Conservation (phyloP, 257 asterid genomes). For the Petunia secreta region DNA sequence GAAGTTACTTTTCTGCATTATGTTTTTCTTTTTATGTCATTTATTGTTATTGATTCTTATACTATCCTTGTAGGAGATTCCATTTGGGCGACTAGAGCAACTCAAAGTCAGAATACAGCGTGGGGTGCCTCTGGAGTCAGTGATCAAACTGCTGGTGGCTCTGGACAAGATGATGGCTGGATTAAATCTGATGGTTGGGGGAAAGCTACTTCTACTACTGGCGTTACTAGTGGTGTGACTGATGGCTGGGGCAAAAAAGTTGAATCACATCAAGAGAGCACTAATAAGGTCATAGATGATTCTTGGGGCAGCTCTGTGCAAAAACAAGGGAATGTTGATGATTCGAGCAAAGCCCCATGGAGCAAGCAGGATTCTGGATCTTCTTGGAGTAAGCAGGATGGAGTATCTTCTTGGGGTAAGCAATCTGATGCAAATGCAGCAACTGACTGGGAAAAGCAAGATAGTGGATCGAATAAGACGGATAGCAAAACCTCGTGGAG, state of each 20-base stretch:
- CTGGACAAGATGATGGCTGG: conserved; percentile 57
- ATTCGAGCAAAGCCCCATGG: conserved; percentile 32
- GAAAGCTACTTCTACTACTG: conserved; percentile 38
- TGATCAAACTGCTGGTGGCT: conserved; percentile 34
- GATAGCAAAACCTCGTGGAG: conserved; percentile 35
- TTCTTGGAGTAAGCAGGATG: conserved; percentile 35
- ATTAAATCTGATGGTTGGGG: conserved; percentile 44
- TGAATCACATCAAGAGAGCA: conserved; percentile 39
- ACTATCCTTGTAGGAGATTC: conserved; percentile 51
- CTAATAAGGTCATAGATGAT: conserved; percentile 40
- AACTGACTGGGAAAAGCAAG: conserved; percentile 27
- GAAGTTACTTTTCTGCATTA: background rate
- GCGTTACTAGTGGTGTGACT: conserved; percentile 30
- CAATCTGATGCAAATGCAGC: conserved; percentile 4
- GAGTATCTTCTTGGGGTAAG: conserved; percentile 31
- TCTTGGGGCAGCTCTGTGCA: conserved; percentile 37
- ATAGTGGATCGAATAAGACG: conserved; percentile 37
- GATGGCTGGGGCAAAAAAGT: conserved; percentile 58
- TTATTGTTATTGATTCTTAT: background rate
- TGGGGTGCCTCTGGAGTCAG: conserved; percentile 73
- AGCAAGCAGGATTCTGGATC: conserved; percentile 42
- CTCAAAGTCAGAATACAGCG: conserved; percentile 52
- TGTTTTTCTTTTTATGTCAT: no score
- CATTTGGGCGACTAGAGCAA: conserved; percentile 56
- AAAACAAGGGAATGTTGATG: conserved; percentile 30